A percentile compares a stretch with the other conserved stretches of the same genome.
phyloP scores from a whole-genome alignment of 108 stramenopile species.

The Thalassiosira profunda region DNA sequence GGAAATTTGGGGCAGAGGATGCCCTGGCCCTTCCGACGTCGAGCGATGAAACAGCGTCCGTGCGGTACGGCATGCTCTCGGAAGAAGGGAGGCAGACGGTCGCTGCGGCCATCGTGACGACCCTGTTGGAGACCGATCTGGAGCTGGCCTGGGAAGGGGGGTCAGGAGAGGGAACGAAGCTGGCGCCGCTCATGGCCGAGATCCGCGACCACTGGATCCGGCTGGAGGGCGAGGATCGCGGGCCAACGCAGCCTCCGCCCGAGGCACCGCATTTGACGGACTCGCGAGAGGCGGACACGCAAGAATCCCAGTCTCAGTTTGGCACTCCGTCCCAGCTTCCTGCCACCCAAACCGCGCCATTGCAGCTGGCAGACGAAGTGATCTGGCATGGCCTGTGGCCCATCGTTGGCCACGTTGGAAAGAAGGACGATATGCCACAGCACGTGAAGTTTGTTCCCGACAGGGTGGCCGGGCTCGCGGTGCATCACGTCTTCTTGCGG shows the following conservation, averaged over 20 bases:
- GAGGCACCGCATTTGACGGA: not conserved
- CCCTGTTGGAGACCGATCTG: conserved; percentile 43
- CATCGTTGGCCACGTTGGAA: conserved; percentile 1
- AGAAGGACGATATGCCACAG: conserved; percentile 22
- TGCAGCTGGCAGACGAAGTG: conserved; percentile 21
- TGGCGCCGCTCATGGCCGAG: conserved; percentile 26
- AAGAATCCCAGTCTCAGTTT: conserved; percentile 23
- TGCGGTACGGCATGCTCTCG: conserved; percentile 37
- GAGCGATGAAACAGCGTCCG: not conserved
- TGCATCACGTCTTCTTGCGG: conserved; percentile 37
- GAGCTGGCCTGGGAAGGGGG: conserved; percentile 22
- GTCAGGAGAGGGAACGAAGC: not conserved
- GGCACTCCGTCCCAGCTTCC: conserved; percentile 16
- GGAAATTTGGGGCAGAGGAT: conserved; percentile 44
- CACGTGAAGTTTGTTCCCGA: conserved; percentile 22
- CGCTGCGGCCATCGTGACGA: conserved; percentile 38
- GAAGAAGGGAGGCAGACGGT: conserved; percentile 47
- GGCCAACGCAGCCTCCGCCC: not conserved
- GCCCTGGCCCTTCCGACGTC: conserved; percentile 24
- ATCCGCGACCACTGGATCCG: conserved; percentile 37
- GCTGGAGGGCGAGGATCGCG: conserved; percentile 24
- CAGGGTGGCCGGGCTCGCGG: conserved; percentile 32
- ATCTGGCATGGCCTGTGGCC: conserved; percentile 47
- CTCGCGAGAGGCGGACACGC: not conserved
- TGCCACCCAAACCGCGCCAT: not conserved